Evolutionary conservation across 2,329 filamentous ascomycete species (phyloP), one percentile per base, ranked within the genome.

Genomic region (Verticillium tricorpus): DNA sequence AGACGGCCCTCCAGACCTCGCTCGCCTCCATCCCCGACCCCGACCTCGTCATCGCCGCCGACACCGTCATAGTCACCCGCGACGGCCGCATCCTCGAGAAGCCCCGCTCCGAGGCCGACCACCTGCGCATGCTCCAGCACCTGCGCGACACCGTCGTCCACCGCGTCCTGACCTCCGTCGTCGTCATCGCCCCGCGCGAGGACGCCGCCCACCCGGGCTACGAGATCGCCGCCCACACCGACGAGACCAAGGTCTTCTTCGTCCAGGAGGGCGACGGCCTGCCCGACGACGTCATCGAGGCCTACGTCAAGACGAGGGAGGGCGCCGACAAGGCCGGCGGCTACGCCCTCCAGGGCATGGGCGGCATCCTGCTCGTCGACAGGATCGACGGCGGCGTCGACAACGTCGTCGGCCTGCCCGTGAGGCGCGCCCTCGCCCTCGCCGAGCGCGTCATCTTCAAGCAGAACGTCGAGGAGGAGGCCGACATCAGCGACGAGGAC

Each of bases 311-410:
- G 71, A 97, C 94, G 25, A 83, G 94, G 61, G 95, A 99, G 80
- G 95, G 95, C 2, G 93, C 87, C 12, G 95, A 98, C 76, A 99
- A 98, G 81, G 95, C 95, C 0, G 95, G 95, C 2, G 95, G 95
- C 0, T 99, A 99, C 75, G 95, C 92, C 1, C 85, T 99, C 60
- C 95, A 99, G 76, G 95, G 94, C 0, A 80, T 94, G 12, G 95
- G 91, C 1, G 89, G 91, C 9, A 88, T 97, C 73, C 81, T 99
- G 63, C 76, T 99, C 62, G 88, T 99, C 14, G 93, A 97, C 74
- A 89, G 84, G 74, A 90, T 99, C 66, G 91, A 97, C 66, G 95
- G 95, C 12, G 88, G 87, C 60, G 91, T 92, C 70, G 95, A 99
- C 79, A 98, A 98, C 74, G 95, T 98, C 1, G 88, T 99, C 32